Evolutionary conservation across 2,329 filamentous ascomycete genomes (phyloP).

Genomic region (Neoscytalidium dimidiatum): DNA sequence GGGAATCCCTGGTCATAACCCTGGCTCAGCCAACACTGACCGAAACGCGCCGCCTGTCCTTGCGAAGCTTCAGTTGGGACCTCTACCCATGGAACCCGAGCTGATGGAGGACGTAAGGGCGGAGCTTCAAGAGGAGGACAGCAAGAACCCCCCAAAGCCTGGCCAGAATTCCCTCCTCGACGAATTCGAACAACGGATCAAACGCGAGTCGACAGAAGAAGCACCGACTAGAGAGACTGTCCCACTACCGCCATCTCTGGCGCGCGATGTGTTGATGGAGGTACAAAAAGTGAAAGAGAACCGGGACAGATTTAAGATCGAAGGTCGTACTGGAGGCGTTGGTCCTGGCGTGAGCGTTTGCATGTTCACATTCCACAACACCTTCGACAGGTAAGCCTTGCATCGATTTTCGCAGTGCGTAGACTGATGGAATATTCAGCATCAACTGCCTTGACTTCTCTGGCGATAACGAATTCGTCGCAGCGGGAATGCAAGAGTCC

Average conservation of each 20-base stretch:
- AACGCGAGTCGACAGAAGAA: constrained; percentile 86
- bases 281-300: constrained; percentile 93
- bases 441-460: constrained; percentile 96
- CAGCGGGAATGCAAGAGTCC: constrained; percentile 87
- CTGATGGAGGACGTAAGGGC: constrained; percentile 82
- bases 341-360: constrained; percentile 83
- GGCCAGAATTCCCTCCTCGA: constrained; percentile 78
- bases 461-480: constrained; percentile 82
- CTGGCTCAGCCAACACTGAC: constrained; percentile 63
- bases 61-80: constrained; percentile 72
- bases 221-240: constrained; percentile 76
- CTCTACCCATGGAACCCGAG: constrained; percentile 79
- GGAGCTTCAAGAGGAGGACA: constrained; percentile 83
- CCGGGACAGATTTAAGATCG: constrained; percentile 86
- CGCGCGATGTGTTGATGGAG: constrained; percentile 89
- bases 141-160: constrained; percentile 68
- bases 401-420: not conserved
- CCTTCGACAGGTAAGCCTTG: constrained; percentile 72
- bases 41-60: constrained; percentile 61
- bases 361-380: constrained; percentile 99
- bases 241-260: constrained; percentile 83
- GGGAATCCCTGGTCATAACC: constrained; percentile 68
- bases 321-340: constrained; percentile 78
- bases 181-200: constrained; percentile 84
- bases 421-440: constrained; percentile 36